These are phyloP conservation scores for Flaveria ramosissima DNA, from an alignment of 129 eudicot genomes.

Conservation along the genomic window DNA sequence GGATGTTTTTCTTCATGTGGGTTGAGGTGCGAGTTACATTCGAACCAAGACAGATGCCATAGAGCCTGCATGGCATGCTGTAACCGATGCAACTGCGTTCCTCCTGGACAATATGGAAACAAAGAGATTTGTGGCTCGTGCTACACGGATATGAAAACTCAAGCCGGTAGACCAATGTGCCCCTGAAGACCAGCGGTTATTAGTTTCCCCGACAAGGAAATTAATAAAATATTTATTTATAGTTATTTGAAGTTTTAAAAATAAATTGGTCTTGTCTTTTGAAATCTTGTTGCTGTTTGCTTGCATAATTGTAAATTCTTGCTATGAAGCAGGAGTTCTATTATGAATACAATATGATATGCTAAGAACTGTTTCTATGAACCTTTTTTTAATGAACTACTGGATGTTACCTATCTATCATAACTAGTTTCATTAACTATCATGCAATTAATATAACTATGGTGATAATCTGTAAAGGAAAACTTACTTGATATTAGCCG, in stretches of 20 bases:
- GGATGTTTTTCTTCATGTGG: conserved; percentile 66
- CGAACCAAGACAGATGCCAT: conserved; percentile 60
- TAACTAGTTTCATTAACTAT: not conserved
- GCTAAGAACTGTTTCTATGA: not conserved
- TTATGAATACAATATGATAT: not conserved
- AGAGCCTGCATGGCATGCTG: conserved; percentile 78
- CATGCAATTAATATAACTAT: not conserved
- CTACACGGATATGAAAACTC: conserved; percentile 73
- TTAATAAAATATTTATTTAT: not conserved
- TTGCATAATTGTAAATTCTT: conserved; percentile 16
- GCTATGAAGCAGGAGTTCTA: not conserved
- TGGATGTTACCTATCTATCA: no score
- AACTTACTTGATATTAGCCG: not conserved
- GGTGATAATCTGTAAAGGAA: not conserved
- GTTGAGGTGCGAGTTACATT: conserved; percentile 57
- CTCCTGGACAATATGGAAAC: conserved; percentile 81
- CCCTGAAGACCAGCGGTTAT: conserved; percentile 43
- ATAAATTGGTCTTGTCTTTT: conserved; percentile 30
- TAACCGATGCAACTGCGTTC: conserved; percentile 86
- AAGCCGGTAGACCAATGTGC: conserved; percentile 71
- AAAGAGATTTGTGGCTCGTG: conserved; percentile 66
- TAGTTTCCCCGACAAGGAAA: conserved; percentile 1
- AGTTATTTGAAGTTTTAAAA: not conserved
- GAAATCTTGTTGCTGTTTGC: conserved; percentile 8
- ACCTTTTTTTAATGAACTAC: not conserved